Evolutionary conservation across 2,329 filamentous ascomycete genomes (phyloP).

Genomic region (Fusarium sp.): DNA sequence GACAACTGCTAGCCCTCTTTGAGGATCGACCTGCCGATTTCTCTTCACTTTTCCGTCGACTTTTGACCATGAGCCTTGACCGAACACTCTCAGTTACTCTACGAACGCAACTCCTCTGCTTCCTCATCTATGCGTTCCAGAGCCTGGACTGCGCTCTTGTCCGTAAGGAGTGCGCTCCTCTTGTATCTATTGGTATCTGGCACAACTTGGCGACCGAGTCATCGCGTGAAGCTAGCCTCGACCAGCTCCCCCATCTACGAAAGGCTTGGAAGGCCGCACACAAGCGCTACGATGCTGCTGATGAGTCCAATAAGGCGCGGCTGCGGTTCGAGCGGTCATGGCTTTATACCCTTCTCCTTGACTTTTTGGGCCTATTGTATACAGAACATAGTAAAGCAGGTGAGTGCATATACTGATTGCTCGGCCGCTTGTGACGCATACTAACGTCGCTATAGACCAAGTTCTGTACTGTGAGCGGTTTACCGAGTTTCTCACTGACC

Average conservation of each 20-base stretch:
- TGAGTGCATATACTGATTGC: conserved; percentile 38
- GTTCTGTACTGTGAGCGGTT: conserved; percentile 91
- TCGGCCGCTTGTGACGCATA: neutral
- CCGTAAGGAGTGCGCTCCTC: conserved; percentile 92
- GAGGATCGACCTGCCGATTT: conserved; percentile 81
- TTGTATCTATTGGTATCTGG: conserved; percentile 96
- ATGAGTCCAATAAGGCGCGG: conserved; percentile 79
- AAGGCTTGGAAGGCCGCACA: conserved; percentile 90
- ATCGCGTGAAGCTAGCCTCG: conserved; percentile 75
- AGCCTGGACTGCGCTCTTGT: conserved; percentile 89
- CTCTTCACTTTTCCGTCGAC: conserved; percentile 85
- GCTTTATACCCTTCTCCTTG: conserved; percentile 85
- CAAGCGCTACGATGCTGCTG: conserved; percentile 87
- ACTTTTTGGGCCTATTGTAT: conserved; percentile 82
- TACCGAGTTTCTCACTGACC: conserved; percentile 85
- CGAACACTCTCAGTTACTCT: conserved; percentile 70
- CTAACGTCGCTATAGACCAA: conserved; percentile 60
- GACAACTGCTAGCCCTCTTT: conserved; percentile 70
- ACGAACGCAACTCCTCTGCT: conserved; percentile 84
- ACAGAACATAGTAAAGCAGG: conserved; percentile 58
- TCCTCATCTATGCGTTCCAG: conserved; percentile 91
- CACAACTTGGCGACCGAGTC: conserved; percentile 86
- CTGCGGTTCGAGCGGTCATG: conserved; percentile 92
- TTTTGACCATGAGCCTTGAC: conserved; percentile 86
- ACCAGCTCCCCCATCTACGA: conserved; percentile 75